Percentiles rank a stretch among this genome's conserved stretches.
Evolutionary conservation across 2,329 filamentous ascomycete species (phyloP).

Genomic region (Arthrobotrys megalospora): DNA sequence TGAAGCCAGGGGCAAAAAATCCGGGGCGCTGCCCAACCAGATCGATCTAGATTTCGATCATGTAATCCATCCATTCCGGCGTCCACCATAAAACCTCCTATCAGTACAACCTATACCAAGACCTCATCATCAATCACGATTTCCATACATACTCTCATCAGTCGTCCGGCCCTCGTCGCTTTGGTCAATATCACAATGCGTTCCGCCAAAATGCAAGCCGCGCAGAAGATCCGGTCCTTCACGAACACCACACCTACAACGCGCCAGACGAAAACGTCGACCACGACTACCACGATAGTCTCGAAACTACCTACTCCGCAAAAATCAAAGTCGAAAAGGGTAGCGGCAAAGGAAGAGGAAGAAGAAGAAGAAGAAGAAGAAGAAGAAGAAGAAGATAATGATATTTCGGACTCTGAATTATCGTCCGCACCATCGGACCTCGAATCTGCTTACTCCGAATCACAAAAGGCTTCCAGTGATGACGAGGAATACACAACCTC

Average conservation of each 20-base stretch:
- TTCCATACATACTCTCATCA: not conserved
- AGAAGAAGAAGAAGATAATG: not conserved
- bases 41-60: slow-evolving; percentile 35
- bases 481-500: slow-evolving; percentile 54
- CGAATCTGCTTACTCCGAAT: slow-evolving; percentile 51
- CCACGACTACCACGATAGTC: slow-evolving; percentile 41
- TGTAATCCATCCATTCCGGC: slow-evolving; percentile 22
- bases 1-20: slow-evolving; percentile 50
- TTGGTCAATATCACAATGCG: slow-evolving; percentile 29
- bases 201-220: slow-evolving; percentile 42
- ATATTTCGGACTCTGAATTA: slow-evolving; percentile 42
- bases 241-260: slow-evolving; percentile 56
- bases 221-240: slow-evolving; percentile 53
- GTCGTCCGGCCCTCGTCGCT: not conserved
- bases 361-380: not conserved
- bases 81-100: not conserved
- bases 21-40: slow-evolving; percentile 18
- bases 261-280: slow-evolving; percentile 21
- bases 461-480: slow-evolving; percentile 33
- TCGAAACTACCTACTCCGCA: slow-evolving; percentile 42
- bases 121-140: not conserved
- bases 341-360: not conserved
- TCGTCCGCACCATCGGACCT: slow-evolving; percentile 59
- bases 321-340: slow-evolving; percentile 19
- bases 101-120: not conserved